Percentiles rank a stretch among this genome's conserved stretches.
These are phyloP conservation scores for Hypoxylon rickii DNA, from an alignment of 495 filamentous ascomycete species.

Conservation along the genomic window DNA sequence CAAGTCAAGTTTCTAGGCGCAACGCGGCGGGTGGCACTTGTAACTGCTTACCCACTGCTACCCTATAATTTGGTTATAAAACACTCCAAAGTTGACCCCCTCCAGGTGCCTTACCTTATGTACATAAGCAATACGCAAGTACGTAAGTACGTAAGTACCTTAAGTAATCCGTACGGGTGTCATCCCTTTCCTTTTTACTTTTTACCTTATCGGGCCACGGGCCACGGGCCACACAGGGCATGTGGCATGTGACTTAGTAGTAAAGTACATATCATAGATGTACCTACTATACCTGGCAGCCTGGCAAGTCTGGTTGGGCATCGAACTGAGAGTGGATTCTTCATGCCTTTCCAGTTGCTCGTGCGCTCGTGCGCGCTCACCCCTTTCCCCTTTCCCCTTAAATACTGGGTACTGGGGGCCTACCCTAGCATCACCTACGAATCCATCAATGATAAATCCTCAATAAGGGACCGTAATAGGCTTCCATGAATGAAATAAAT, in stretches of 20 bases:
- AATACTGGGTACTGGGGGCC: background rate
- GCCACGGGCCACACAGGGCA: no score
- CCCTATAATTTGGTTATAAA: no score
- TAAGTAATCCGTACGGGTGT: slow-evolving; percentile 13
- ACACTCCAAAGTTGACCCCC: no score
- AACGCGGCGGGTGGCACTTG: slow-evolving; percentile 34
- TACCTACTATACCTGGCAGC: no score
- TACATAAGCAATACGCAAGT: background rate
- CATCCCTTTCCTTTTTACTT: slow-evolving; percentile 17
- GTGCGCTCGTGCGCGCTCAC: background rate
- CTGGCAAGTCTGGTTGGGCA: no score
- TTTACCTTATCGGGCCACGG: slow-evolving; percentile 20
- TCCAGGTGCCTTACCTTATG: no score
- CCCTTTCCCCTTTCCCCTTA: no score
- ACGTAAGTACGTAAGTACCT: slow-evolving; percentile 12
- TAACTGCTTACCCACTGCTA: background rate
- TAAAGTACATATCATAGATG: no score
- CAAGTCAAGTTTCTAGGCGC: slow-evolving; percentile 29
- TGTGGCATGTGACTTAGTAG: slow-evolving; percentile 22
- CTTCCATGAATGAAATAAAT: background rate
- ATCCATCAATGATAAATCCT: no score
- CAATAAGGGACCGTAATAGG: no score
- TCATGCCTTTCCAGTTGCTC: slow-evolving; percentile 8
- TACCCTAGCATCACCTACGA: no score
- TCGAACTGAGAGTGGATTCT: slow-evolving; percentile 3